Base-by-base conservation (phyloP, 1,284 basidiomycete genomes). In the Puccinia horiana region DNA sequence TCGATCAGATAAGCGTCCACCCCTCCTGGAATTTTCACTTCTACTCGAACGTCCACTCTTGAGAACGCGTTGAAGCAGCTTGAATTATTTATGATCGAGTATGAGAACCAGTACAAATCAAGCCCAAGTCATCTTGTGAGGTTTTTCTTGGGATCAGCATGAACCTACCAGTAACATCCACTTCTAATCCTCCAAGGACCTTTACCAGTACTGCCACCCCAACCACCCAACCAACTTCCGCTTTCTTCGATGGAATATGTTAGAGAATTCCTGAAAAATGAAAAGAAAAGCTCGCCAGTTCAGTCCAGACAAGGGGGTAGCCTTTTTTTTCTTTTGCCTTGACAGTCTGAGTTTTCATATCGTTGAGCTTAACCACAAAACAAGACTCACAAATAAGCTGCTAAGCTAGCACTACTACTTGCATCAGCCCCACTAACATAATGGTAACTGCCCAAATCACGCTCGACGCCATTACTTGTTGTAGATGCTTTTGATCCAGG, bases 51-150 rank as follows among this genome's bases (percentile, higher is more conserved):
- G 86, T 99, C 97, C 54, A 99, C 94, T 29, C 97, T 90, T 58
- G 95, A 96, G 87, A 99, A 99, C 20, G 97, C 97, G 87, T 99
- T 97, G 89, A 98, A 99, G 88, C 95, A 97, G 87, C 93, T 94
- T 84, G 5, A 32, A 37, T 23, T 40, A n/a, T 42, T 29, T 52
- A 2, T 3, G 20, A 32, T 49, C 16, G n/a, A 29, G n/a, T 32
- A 23, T 35, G 8, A 32, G 29, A 58, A 29, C 20, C 18, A 40
- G 16, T 32, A 11, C 20, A 23, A 26, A 35, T 29, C n/a, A 37
- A 18, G 61, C 20, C 42, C 3, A 14, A 47, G n/a, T 40, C 32
- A 44, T 58, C 42, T 77, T 18, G 16, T 82, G 56, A 42, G 58
- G 56, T 11, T 0, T 42, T 29, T 32, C 2, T 52, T 2, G 47